These are phyloP conservation scores for Cinnamomum chago DNA, from an alignment of 164 flowering plant genomes.

Conservation along the genomic window DNA sequence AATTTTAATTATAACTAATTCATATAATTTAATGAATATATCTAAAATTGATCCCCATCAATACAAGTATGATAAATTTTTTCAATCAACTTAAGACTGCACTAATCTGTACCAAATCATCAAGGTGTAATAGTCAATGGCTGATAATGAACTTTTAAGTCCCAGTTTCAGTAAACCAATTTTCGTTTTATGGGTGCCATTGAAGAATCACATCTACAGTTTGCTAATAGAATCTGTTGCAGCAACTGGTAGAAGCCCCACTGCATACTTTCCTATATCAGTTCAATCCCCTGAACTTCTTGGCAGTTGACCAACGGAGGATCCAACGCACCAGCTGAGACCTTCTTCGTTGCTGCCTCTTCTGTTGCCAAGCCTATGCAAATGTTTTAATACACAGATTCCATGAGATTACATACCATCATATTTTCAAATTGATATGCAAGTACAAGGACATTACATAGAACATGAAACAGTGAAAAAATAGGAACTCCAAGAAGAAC, in stretches of 20 bases:
- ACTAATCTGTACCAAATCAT: too few species aligned
- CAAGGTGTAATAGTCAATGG: neutral
- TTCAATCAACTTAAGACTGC: too few species aligned
- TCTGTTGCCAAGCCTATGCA: conserved; percentile 41
- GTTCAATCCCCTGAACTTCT: conserved; percentile 2
- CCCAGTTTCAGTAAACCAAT: neutral
- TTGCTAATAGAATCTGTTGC: neutral
- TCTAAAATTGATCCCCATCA: too few species aligned
- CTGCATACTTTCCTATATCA: neutral
- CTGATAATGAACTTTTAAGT: neutral
- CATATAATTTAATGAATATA: too few species aligned
- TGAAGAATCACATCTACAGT: neutral
- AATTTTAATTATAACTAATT: too few species aligned
- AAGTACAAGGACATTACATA: neutral
- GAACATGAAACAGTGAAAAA: neutral
- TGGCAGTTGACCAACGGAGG: conserved; percentile 41
- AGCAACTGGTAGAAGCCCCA: neutral
- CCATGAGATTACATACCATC: neutral
- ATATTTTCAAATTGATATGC: neutral
- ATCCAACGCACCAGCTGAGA: conserved; percentile 39
- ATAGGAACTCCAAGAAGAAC: neutral
- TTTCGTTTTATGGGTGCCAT: neutral
- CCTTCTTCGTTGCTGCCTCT: conserved; percentile 26
- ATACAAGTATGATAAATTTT: too few species aligned
- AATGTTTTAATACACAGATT: neutral